Percentiles rank a stretch among this genome's conserved stretches.
These are phyloP conservation scores for Candida fluviatilis DNA, from an alignment of 805 yeast species.

Conservation along the genomic window DNA sequence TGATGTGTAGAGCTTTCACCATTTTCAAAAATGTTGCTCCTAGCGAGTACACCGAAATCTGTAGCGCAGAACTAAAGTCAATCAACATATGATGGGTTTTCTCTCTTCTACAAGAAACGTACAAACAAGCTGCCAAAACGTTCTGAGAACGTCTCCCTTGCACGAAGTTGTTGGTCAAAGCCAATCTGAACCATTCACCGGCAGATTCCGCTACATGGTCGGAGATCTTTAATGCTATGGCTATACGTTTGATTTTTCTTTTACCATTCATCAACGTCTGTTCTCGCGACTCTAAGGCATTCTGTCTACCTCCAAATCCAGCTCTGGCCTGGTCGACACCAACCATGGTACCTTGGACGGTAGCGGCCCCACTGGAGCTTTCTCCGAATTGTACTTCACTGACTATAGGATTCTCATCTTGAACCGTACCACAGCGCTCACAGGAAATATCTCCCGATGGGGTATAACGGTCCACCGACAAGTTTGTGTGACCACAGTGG, in stretches of 20 bases:
- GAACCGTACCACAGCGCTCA: slow-evolving; percentile 77
- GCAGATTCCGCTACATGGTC: slow-evolving; percentile 86
- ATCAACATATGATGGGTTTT: slow-evolving; percentile 93
- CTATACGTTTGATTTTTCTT: slow-evolving; percentile 72
- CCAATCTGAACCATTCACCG: slow-evolving; percentile 82
- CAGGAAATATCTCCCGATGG: slow-evolving; percentile 76
- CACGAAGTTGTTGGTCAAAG: slow-evolving; percentile 83
- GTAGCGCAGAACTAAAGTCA: slow-evolving; percentile 87
- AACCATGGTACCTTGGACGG: slow-evolving; percentile 91
- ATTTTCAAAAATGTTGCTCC: slow-evolving; percentile 94
- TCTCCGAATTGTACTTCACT: slow-evolving; percentile 95
- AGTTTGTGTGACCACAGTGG: slow-evolving; percentile 21
- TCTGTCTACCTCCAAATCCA: slow-evolving; percentile 60
- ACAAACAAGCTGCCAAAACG: slow-evolving; percentile 91
- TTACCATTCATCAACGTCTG: slow-evolving; percentile 85
- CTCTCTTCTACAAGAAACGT: slow-evolving; percentile 89
- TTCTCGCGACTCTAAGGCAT: slow-evolving; percentile 79
- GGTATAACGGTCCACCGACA: slow-evolving; percentile 20
- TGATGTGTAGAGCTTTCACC: slow-evolving; percentile 80
- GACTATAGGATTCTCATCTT: slow-evolving; percentile 90
- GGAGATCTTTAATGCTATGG: slow-evolving; percentile 73
- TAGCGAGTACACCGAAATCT: slow-evolving; percentile 86
- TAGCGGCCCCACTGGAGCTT: slow-evolving; percentile 87
- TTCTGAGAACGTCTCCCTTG: slow-evolving; percentile 97
- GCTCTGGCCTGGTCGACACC: slow-evolving; percentile 84